A percentile compares a stretch with the other conserved stretches of the same genome.
These are phyloP conservation scores for Brassica juncea DNA, from an alignment of 345 rosid species.

Conservation along the genomic window DNA sequence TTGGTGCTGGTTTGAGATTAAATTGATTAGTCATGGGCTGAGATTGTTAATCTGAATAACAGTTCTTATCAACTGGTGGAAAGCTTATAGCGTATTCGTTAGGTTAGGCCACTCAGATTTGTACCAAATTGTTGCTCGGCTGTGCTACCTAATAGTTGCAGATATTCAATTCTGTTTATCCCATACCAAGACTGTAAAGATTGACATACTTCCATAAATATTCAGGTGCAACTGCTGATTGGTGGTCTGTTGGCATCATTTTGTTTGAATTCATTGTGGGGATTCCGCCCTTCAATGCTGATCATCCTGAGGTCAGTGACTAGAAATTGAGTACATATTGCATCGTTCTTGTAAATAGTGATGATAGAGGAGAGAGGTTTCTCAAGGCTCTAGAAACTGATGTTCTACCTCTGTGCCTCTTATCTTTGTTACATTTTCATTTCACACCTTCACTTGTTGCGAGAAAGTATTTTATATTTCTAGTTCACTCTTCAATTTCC, in stretches of 20 bases:
- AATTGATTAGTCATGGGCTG: constrained; percentile 21
- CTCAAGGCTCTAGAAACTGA: constrained; percentile 16
- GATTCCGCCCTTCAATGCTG: constrained; percentile 87
- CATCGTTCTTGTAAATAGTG: background rate
- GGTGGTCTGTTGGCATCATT: constrained; percentile 98
- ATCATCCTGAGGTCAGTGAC: constrained; percentile 40
- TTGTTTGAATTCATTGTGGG: constrained; percentile 87
- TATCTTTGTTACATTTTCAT: constrained; percentile 1
- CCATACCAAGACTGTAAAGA: constrained; percentile 5
- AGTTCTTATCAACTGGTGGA: constrained; percentile 9
- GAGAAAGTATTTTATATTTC: background rate
- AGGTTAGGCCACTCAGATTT: constrained; percentile 2
- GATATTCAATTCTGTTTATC: constrained; percentile 18
- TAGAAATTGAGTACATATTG: constrained; percentile 9
- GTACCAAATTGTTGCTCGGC: background rate
- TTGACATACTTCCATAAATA: background rate
- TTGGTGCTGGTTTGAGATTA: background rate
- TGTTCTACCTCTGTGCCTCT: background rate
- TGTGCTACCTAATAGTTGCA: background rate
- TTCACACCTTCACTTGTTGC: background rate
- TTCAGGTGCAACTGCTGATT: constrained; percentile 89
- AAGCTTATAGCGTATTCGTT: constrained; percentile 2
- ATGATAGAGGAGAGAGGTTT: background rate
- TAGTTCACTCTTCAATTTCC: constrained; percentile 11
- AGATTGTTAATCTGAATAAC: constrained; percentile 13